Evolutionary conservation across 2,329 filamentous ascomycete genomes (phyloP).

Genomic region (Paecilomyces variotii): DNA sequence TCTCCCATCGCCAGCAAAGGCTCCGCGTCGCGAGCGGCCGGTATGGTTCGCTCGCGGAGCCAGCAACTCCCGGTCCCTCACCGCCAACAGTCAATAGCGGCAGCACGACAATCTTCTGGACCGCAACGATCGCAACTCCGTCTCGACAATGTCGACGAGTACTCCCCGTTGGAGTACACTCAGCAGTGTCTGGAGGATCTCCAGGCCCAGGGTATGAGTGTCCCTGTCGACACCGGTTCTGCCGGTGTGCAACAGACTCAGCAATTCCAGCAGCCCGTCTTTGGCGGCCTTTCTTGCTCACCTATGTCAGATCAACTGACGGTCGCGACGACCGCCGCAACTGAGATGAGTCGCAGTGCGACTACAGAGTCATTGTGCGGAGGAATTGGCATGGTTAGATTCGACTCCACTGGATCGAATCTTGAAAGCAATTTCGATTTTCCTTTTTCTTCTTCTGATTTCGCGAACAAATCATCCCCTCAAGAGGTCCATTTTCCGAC

Average conservation of each 20-base stretch:
- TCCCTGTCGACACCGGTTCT: slow-evolving; percentile 18
- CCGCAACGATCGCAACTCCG: slow-evolving; percentile 16
- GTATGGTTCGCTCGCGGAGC: slow-evolving; percentile 33
- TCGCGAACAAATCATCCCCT: slow-evolving; percentile 19
- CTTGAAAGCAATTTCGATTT: slow-evolving; percentile 22
- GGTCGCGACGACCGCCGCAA: slow-evolving; percentile 18
- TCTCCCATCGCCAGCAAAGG: slow-evolving; percentile 17
- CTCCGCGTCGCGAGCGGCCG: slow-evolving; percentile 22
- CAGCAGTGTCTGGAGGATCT: slow-evolving; percentile 27
- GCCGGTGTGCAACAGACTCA: slow-evolving; percentile 13
- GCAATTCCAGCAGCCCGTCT: slow-evolving; percentile 9
- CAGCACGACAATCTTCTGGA: slow-evolving; percentile 23
- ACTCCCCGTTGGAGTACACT: slow-evolving; percentile 36
- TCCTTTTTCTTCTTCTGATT: slow-evolving; percentile 17
- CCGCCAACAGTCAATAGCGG: slow-evolving; percentile 16
- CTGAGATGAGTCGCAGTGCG: slow-evolving; percentile 38
- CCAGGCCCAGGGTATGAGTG: slow-evolving; percentile 15
- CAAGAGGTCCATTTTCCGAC: slow-evolving; percentile 20
- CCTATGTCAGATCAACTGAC: slow-evolving; percentile 19
- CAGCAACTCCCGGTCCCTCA: slow-evolving; percentile 27
- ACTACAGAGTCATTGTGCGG: slow-evolving; percentile 39
- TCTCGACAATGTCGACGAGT: slow-evolving; percentile 33
- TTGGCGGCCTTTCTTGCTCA: slow-evolving; percentile 11
- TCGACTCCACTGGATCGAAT: slow-evolving; percentile 33
- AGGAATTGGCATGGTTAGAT: slow-evolving; percentile 37